phyloP scores from a whole-genome alignment of 78 protist species.

The Isochrysis galbana region DNA sequence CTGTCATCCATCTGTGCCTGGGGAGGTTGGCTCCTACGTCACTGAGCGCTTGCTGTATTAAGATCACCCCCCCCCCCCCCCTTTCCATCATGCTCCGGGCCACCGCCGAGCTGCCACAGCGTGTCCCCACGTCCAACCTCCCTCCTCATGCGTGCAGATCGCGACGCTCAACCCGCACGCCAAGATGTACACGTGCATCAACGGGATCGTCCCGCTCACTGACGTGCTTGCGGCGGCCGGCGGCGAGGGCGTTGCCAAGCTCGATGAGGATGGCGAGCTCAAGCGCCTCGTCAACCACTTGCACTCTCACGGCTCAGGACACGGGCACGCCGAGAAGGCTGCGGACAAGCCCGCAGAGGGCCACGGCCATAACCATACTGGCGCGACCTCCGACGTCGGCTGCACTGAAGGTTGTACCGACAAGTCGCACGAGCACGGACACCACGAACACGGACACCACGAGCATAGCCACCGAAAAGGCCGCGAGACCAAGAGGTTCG shows the following conservation, averaged over 20 bases:
- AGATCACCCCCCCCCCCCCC: too few relatives aligned
- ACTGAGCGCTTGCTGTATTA: too few relatives aligned
- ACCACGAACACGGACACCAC: neutral
- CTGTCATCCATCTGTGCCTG: too few relatives aligned
- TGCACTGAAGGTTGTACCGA: too few relatives aligned
- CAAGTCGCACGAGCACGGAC: neutral
- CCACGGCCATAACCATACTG: slow-evolving; percentile 17
- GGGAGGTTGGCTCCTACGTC: too few relatives aligned
- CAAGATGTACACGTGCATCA: neutral
- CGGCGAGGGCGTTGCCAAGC: neutral
- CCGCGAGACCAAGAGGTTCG: slow-evolving; percentile 72
- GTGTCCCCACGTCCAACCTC: too few relatives aligned
- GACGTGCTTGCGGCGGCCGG: neutral
- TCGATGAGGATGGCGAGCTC: slow-evolving; percentile 24
- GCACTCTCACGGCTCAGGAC: neutral
- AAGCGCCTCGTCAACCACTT: neutral
- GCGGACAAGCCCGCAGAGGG: neutral
- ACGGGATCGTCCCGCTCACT: neutral
- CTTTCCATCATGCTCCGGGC: too few relatives aligned
- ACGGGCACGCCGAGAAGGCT: neutral
- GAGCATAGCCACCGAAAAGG: neutral
- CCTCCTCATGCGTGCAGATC: too few relatives aligned
- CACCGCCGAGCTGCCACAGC: too few relatives aligned
- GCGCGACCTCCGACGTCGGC: too few relatives aligned
- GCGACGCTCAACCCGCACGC: slow-evolving; percentile 25